Evolutionary conservation across 1,284 basidiomycete genomes (phyloP), one percentile per base, ranked within the genome.

Genomic region (Ganoderma resinaceum): DNA sequence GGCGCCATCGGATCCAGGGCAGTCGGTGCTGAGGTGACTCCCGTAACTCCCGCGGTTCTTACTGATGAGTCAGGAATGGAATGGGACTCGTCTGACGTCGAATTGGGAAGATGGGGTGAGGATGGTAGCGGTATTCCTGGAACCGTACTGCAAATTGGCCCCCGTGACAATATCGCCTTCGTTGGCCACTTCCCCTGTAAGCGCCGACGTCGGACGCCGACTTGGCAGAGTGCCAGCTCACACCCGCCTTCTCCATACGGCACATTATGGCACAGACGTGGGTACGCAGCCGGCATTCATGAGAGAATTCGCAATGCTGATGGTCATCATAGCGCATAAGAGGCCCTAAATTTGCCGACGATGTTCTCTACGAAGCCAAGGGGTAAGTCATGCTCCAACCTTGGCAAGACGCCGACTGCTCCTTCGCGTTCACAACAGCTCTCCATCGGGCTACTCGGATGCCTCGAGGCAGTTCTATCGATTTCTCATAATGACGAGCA

Each of bases 241-340:
- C 52, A 55, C 52, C 52, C 16, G 29, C 14, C 52, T 55, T 55
- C 52, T 55, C 16, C 29, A 60, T 40, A 42, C 37, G 37, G 26
- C 58, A 38, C 37, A 14, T 60, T 40, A 60, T 40, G 58, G 58
- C 58, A 38, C 37, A 26, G 35, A 37, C 58, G 58, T 60, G 58
- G 37, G 58, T 60, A 29, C 23, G 46, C 46, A 60, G 37, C 23
- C 37, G 58, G 23, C 37, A 23, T 38, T 40, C 58, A 60, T 60
- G 58, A 40, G 58, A 60, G 58, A 60, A n/a, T 60, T 60, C 37
- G 37, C 35, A 23, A 23, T 60, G 23, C 37, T 60, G 37, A 60
- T 37, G 58, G 37, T 16, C n/a, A 23, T 14, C 35, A n/a, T 40
- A 60, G 37, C 58, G 58, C 58, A 38, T 35, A 60, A 26, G 23